Evolutionary conservation across 352 stramenopile species (phyloP), one percentile per base, ranked within the genome.

Genomic region (Albugo laibachii): DNA sequence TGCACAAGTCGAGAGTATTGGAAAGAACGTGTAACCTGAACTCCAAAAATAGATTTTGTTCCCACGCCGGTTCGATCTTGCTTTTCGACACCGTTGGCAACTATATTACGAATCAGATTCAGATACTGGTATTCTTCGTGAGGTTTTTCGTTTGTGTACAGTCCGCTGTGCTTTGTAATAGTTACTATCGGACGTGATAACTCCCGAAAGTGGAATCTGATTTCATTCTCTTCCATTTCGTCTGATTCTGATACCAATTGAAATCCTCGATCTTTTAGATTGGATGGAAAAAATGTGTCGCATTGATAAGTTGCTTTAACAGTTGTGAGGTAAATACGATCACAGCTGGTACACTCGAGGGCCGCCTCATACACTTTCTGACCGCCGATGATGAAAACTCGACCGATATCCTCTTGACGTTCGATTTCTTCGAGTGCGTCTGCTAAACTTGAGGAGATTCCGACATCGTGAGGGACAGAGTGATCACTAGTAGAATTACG

Each of bases 31-130:
- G 20, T 10, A 10, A 96, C 93, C 65, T 98, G 93, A 3, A 89
- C 87, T 34, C 96, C 95, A 83, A 99, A 99, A 13, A 97, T 80
- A n/a, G 88, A 98, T 16, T 98, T 50, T 12, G 96, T 99, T 5
- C 96, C 96, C 0, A 94, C 99, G 16, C 95, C 95, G 5, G 96
- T 99, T 41, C 96, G 86, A 69, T 99, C 96, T 35, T 76, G 94
- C 41, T 95, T 86, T 31, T 71, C 58, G 1, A 86, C 74, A 21
- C 96, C 96, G 59, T 97, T 74, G 2, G 83, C 65, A 49, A 99
- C 65, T 52, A 99, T 98, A 50, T 97, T 85, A 40, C 80, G 74
- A 58, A 98, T 97, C 50, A 98, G 60, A 18, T 95, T 66, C 16
- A 99, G 66, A 35, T 83, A 85, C 60, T 85, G 73, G 56, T 69